Evolutionary conservation across 2,329 filamentous ascomycete genomes (phyloP), one percentile per base, ranked within the genome.

Genomic region (Penicillium sp.): DNA sequence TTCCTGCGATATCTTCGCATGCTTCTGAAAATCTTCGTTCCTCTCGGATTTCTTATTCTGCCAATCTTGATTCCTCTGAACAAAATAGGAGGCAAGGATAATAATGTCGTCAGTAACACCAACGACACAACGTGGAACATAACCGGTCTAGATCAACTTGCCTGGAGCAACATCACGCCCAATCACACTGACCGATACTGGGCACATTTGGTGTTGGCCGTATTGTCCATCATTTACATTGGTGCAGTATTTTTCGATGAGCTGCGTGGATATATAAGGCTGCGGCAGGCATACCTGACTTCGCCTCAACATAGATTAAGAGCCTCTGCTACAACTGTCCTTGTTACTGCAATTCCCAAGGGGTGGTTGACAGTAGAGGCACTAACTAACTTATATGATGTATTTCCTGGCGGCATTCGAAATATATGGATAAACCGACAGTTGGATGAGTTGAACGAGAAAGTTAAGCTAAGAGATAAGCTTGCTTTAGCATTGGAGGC

Each of bases 401-500:
- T 97, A 1, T 97, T 97, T 64, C 94, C 94, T 0, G 94, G 94
- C 20, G 94, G 94, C 28, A 88, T 99, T 67, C 85, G 90, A 59
- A 97, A 97, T 64, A 89, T 99, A 47, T 99, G 93, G 92, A 86
- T 99, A 65, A 99, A 97, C 59, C 84, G 93, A 60, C 90, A 99
- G 68, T 87, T 91, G 63, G 90, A 92, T 45, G 82, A 87, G 8
- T 81, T 99, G 11, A 82, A 90, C 47, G 88, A 92, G 60, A 97
- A 97, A 69, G 88, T 97, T 47, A 83, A 89, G 49, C 77, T 84
- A 61, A 83, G 94, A 46, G 84, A 91, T 59, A 75, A 81, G 8
- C 77, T 96, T 14, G 91, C 93, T 47, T 71, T 80, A 43, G 77
- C 79, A 56, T 82, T 99, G 0, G 94, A 99, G 68, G 74, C 74